A percentile compares a stretch with the other conserved stretches of the same genome.
These are phyloP conservation scores for Geoglossum glabrum DNA, from an alignment of 495 filamentous ascomycete genomes.

Conservation along the genomic window DNA sequence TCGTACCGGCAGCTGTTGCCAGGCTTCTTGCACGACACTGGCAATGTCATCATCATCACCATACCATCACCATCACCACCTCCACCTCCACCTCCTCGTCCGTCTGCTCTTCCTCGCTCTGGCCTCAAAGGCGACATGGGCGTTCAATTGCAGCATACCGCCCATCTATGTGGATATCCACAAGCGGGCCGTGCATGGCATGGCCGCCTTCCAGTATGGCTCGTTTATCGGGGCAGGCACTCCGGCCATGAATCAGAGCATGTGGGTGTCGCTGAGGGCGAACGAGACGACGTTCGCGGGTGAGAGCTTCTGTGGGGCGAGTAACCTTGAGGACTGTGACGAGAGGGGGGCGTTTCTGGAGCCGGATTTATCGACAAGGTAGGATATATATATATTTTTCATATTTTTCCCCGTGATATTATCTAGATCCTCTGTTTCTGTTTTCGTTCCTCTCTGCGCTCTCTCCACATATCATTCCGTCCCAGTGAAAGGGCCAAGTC, in stretches of 20 bases:
- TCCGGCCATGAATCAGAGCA: slow-evolving; percentile 18
- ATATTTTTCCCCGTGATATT: no score
- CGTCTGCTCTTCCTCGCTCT: not conserved
- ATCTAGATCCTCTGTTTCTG: no score
- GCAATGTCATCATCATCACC: not conserved
- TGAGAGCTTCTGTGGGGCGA: slow-evolving; percentile 12
- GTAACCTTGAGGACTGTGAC: slow-evolving; percentile 11
- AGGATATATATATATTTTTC: no score
- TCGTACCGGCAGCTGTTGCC: no score
- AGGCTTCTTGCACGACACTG: no score
- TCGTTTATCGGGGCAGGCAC: slow-evolving; percentile 16
- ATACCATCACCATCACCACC: not conserved
- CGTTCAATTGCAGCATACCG: slow-evolving; percentile 16
- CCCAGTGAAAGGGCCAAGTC: no score
- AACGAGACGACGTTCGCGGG: slow-evolving; percentile 15
- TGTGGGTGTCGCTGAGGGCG: slow-evolving; percentile 15
- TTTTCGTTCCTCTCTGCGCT: no score
- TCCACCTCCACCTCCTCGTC: not conserved
- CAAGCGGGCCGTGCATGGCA: slow-evolving; percentile 12
- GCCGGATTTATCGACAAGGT: not conserved
- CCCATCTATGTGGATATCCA: slow-evolving; percentile 21
- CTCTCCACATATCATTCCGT: no score
- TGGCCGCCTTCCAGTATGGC: slow-evolving; percentile 14
- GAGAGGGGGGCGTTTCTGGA: not conserved
- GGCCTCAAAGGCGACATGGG: not conserved